Evolutionary conservation across 768 basidiomycete genomes (phyloP), one percentile per base, ranked within the genome.

Genomic region (Leccinellum rugosiceps): DNA sequence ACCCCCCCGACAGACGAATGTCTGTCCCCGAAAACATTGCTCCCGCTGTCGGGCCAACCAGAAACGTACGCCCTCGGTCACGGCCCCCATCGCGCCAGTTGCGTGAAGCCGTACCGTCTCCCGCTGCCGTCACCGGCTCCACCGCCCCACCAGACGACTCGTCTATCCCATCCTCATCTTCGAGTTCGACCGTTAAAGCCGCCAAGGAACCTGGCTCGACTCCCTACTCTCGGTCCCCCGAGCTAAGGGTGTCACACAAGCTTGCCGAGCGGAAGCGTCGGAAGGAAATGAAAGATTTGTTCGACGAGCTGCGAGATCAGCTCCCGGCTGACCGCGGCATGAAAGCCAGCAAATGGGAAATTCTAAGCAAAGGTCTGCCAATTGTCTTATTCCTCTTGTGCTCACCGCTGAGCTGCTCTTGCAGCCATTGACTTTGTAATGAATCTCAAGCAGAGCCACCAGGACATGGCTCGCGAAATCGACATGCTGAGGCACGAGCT

Each of bases 271-370:
- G 97, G 59, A 98, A 98, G 74, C 77, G 97, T 64, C 81, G 97
- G 73, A 98, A 96, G 75, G 97, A 99, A 76, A 99, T 99, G 97
- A 97, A 97, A 71, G 95, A 98, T 58, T 73, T 99, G 45, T 98
- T 98, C 68, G 97, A 99, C 64, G 97, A 99, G 71, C 76, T 99
- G 61, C 83, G 94, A 57, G 95, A 97, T 72, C 86, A 92, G 66
- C 77, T 99, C 25, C 97, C 97, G 1, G 88, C 88, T 52, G 94
- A 94, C 76, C 83, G 90, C 52, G 94, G 89, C 44, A 91, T 94
- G 86, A 98, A 98, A 70, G 90, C 93, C 19, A 94, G 92, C 76
- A 99, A 99, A 76, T 98, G 96, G 97, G 97, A 99, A 77, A 98
- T 98, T 59, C 75, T 99, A 32, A 95, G 88, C 74, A 96, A 97